Conservation (phyloP, 1,284 basidiomycete genomes). For the Boletus mariae region DNA sequence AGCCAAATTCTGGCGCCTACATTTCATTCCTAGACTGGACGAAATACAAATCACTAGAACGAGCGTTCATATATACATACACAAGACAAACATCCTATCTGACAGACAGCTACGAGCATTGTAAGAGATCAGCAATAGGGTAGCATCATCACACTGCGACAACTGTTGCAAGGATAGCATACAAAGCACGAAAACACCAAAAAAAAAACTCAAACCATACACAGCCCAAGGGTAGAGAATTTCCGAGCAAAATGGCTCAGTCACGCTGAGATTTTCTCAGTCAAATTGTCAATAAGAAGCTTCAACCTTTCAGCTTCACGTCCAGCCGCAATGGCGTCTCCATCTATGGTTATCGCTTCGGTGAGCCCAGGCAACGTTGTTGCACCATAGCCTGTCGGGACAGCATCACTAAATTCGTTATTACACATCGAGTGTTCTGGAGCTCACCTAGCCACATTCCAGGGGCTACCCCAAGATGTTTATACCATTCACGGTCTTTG, state of each 20-base stretch:
- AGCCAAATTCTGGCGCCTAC: no score
- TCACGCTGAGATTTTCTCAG: constrained; percentile 29
- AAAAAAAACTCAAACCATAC: no score
- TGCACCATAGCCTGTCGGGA: constrained; percentile 51
- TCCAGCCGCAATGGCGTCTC: constrained; percentile 42
- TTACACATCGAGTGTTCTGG: constrained; percentile 6
- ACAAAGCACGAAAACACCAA: no score
- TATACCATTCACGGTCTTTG: constrained; percentile 67
- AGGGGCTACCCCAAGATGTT: constrained; percentile 70
- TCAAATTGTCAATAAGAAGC: constrained; percentile 40
- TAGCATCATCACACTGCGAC: no score
- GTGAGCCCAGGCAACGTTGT: constrained; percentile 62
- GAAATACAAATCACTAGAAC: no score
- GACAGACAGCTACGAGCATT: no score
- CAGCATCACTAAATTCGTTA: constrained; percentile 4
- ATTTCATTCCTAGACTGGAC: no score
- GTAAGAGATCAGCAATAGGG: no score
- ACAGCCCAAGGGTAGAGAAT: no score
- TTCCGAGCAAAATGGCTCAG: background rate
- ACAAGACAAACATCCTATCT: no score
- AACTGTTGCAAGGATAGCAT: no score
- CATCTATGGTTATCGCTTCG: constrained; percentile 54
- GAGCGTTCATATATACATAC: no score
- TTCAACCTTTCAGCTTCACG: constrained; percentile 47
- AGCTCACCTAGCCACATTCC: constrained; percentile 66